These are phyloP conservation scores for Exidia glandulosa DNA, from an alignment of 768 basidiomycete species.

Conservation along the genomic window DNA sequence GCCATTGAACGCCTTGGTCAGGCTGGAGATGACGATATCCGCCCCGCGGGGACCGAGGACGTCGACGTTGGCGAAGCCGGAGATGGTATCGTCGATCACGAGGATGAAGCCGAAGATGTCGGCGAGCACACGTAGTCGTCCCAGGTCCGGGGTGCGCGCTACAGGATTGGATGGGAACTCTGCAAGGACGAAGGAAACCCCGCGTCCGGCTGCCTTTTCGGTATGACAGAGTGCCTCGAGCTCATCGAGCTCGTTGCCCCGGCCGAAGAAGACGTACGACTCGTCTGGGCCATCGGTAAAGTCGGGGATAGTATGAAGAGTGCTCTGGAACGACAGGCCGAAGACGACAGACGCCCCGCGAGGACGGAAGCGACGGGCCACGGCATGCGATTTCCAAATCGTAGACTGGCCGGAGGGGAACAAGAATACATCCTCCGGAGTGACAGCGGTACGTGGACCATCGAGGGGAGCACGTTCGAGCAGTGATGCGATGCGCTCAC, in stretches of 20 bases:
- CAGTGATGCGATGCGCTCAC: not conserved
- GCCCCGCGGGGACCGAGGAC: conserved; percentile 26
- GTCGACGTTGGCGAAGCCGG: conserved; percentile 41
- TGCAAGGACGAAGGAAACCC: conserved; percentile 33
- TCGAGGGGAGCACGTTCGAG: not conserved
- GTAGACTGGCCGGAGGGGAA: not conserved
- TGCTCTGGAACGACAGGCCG: not conserved
- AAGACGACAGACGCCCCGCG: not conserved
- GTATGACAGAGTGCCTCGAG: conserved; percentile 23
- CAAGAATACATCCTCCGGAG: not conserved
- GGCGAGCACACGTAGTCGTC: conserved; percentile 29
- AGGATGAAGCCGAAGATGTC: conserved; percentile 38
- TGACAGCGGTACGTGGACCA: not conserved
- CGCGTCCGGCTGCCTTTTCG: conserved; percentile 15
- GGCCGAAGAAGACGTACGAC: not conserved
- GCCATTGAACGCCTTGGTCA: conserved; percentile 46
- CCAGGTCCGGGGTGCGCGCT: conserved; percentile 34
- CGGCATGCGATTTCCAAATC: not conserved
- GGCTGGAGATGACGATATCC: conserved; percentile 39
- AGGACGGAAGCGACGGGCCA: not conserved
- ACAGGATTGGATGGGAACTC: conserved; percentile 46
- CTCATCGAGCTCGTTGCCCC: conserved; percentile 17
- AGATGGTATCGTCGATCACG: conserved; percentile 44
- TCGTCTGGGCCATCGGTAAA: conserved; percentile 31
- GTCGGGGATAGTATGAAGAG: not conserved